Conservation (phyloP, 1,284 basidiomycete genomes). For the Tilletia horrida region DNA sequence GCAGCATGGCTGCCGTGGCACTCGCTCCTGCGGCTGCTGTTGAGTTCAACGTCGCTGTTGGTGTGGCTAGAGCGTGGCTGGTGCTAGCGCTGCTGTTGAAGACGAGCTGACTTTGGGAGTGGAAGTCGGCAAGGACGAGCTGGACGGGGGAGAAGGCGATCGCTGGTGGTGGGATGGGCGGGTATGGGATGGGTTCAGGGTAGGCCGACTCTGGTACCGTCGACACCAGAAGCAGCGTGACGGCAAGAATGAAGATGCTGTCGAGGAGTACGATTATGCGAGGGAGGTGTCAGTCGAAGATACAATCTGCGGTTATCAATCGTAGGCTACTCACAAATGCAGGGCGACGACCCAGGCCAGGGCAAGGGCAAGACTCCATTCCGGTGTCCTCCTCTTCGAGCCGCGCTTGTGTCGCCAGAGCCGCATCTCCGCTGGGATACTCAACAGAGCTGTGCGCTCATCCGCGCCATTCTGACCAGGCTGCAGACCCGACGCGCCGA, state of each 20-base stretch:
- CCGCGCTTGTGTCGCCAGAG: conserved; percentile 12
- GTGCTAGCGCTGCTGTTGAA: neutral
- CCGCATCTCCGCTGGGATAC: conserved; percentile 14
- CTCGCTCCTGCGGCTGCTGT: neutral
- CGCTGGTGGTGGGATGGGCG: neutral
- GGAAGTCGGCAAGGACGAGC: conserved; percentile 11
- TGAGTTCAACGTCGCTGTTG: neutral
- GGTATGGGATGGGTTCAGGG: conserved; percentile 17
- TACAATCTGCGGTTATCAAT: too few relatives aligned
- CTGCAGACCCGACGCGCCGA: neutral
- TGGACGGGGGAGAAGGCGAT: conserved; percentile 17
- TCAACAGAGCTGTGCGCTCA: neutral
- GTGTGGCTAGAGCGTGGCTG: neutral
- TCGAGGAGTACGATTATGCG: neutral
- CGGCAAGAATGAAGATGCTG: conserved; percentile 26
- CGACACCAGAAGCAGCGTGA: conserved; percentile 29
- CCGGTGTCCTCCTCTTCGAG: conserved; percentile 58
- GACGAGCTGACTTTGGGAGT: neutral
- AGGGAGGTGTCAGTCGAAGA: neutral
- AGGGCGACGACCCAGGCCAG: conserved; percentile 70
- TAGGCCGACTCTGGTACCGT: conserved; percentile 27
- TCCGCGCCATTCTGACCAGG: neutral
- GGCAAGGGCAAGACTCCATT: conserved; percentile 72
- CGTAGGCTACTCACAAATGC: conserved; percentile 66
- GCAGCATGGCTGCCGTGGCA: neutral